Conservation (phyloP, 768 basidiomycete species). For the Naematelia encephala region DNA sequence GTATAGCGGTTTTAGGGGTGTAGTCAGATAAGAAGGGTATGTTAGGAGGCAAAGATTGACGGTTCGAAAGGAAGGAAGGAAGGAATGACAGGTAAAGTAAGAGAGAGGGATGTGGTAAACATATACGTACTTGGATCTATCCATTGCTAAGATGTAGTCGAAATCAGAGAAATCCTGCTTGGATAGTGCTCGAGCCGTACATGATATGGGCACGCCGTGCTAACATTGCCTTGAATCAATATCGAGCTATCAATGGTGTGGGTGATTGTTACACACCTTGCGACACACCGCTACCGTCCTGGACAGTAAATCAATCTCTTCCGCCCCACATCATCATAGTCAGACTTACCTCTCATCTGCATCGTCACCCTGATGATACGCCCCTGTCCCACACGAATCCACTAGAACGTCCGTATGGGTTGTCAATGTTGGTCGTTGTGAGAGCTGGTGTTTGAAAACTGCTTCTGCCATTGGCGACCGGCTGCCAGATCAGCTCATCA, state of each 20-base stretch:
- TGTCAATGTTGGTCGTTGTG: slow-evolving; percentile 19
- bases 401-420: slow-evolving; percentile 63
- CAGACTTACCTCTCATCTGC: slow-evolving; percentile 72
- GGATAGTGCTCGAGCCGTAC: slow-evolving; percentile 65
- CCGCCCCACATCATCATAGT: too few species aligned
- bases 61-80: not conserved
- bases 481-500: slow-evolving; percentile 49
- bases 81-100: not conserved
- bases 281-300: slow-evolving; percentile 70
- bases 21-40: not conserved
- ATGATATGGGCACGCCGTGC: slow-evolving; percentile 70
- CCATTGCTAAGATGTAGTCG: slow-evolving; percentile 82
- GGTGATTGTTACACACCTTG: slow-evolving; percentile 56
- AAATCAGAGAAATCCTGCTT: slow-evolving; percentile 68
- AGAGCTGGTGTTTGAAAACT: slow-evolving; percentile 61
- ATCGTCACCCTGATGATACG: slow-evolving; percentile 76
- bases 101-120: slow-evolving; percentile 52
- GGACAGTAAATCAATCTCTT: too few species aligned
- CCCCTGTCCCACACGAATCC: slow-evolving; percentile 80
- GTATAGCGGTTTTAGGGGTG: not conserved
- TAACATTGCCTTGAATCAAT: slow-evolving; percentile 41
- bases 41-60: not conserved
- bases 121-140: slow-evolving; percentile 70
- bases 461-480: slow-evolving; percentile 92
- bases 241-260: not conserved